Percentiles rank a stretch among this genome's conserved stretches.
These are phyloP conservation scores for Cladosporium sp. DNA, from an alignment of 2,329 filamentous ascomycete species.

Conservation along the genomic window DNA sequence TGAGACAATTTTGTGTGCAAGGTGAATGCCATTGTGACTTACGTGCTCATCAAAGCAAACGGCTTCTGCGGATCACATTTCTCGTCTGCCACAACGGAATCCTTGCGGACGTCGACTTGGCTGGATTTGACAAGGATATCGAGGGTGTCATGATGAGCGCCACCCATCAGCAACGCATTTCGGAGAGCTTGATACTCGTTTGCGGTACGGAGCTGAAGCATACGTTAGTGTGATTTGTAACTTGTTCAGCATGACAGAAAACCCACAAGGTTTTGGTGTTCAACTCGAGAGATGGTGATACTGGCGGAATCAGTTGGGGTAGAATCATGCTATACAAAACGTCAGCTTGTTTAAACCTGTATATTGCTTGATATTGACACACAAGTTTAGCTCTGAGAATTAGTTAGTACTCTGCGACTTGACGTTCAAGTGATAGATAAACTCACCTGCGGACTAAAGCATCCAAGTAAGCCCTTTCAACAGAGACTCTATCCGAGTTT, in stretches of 20 bases:
- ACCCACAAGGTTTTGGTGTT: slow-evolving; percentile 59
- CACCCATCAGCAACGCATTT: slow-evolving; percentile 47
- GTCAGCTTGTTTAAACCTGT: not conserved
- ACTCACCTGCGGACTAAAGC: slow-evolving; percentile 59
- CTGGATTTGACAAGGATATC: slow-evolving; percentile 41
- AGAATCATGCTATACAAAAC: not conserved
- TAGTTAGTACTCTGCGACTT: not conserved
- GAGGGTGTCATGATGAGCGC: slow-evolving; percentile 47
- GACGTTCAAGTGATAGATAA: slow-evolving; percentile 20
- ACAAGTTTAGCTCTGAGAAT: slow-evolving; percentile 28
- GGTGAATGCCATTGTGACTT: too few species aligned
- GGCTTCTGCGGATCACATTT: not conserved
- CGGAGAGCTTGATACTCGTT: slow-evolving; percentile 52
- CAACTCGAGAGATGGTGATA: slow-evolving; percentile 55
- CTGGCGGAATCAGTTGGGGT: slow-evolving; percentile 18
- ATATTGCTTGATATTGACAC: not conserved
- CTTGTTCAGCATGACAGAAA: not conserved
- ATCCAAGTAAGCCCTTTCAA: slow-evolving; percentile 59
- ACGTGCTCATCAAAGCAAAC: too few species aligned
- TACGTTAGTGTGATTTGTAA: not conserved
- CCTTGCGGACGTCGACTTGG: slow-evolving; percentile 15
- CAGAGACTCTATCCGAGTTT: slow-evolving; percentile 43
- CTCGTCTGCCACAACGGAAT: slow-evolving; percentile 15
- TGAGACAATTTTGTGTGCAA: too few species aligned
- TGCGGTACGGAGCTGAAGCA: slow-evolving; percentile 35